Evolutionary conservation across 345 rosid species (phyloP).

Genomic region (Populus alba): DNA sequence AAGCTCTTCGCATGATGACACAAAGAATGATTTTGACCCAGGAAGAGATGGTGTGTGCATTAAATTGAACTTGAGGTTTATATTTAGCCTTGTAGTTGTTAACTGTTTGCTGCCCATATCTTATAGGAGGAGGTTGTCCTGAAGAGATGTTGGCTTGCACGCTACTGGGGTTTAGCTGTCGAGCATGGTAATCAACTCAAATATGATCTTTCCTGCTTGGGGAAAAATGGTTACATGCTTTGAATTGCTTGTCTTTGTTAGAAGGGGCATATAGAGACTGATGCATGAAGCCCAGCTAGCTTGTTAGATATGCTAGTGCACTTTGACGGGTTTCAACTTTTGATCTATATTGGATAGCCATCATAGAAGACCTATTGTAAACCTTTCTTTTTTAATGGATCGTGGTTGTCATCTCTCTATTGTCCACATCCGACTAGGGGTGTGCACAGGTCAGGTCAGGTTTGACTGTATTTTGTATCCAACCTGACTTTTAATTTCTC

Average conservation of each 20-base stretch:
- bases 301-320: not conserved
- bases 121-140: conserved; percentile 93
- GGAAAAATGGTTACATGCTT: conserved; percentile 10
- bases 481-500: not conserved
- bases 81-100: conserved; percentile 5
- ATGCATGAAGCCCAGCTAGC: not conserved
- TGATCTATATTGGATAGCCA: not conserved
- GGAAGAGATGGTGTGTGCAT: conserved; percentile 79
- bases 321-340: not conserved
- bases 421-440: not conserved
- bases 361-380: not conserved
- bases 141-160: conserved; percentile 99
- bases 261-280: not conserved
- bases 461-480: not conserved
- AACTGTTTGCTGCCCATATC: not conserved
- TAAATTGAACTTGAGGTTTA: conserved; percentile 13
- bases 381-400: not conserved
- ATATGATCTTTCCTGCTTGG: not conserved
- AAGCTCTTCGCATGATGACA: conserved; percentile 81
- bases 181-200: conserved; percentile 58
- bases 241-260: not conserved
- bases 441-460: not conserved
- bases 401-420: not conserved
- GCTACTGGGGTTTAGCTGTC: conserved; percentile 91
- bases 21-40: conserved; percentile 90